A percentile compares a stretch with the other conserved stretches of the same genome.
phyloP scores from a whole-genome alignment of 2,329 filamentous ascomycete genomes.

The Pyrenophora seminiperda region DNA sequence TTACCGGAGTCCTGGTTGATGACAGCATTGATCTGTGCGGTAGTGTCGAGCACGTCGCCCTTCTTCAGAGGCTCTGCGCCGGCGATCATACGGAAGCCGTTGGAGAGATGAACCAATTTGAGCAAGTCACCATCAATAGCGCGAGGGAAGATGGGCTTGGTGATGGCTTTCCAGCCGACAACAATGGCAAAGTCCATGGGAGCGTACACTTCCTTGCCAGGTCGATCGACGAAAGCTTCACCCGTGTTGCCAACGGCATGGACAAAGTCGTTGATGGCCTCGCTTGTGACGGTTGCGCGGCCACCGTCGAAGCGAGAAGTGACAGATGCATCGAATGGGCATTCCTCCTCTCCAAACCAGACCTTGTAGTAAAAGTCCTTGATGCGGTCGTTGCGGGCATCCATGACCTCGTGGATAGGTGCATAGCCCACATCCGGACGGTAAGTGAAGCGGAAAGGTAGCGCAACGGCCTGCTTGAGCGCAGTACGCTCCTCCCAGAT shows the following conservation, averaged over 20 bases:
- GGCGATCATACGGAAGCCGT: conserved; percentile 97
- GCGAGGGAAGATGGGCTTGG: conserved; percentile 97
- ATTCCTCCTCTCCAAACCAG: conserved; percentile 88
- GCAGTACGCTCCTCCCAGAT: conserved; percentile 93
- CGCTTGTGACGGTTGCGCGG: conserved; percentile 80
- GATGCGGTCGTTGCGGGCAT: conserved; percentile 93
- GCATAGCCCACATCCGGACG: conserved; percentile 95
- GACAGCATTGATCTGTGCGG: conserved; percentile 94
- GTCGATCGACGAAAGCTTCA: conserved; percentile 94
- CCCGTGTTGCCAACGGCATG: conserved; percentile 97
- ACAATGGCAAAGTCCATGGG: conserved; percentile 99
- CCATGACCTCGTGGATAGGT: conserved; percentile 97
- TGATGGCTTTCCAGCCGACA: conserved; percentile 99
- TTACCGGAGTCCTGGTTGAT: conserved; percentile 98
- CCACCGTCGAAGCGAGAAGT: conserved; percentile 91
- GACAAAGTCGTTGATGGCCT: conserved; percentile 98
- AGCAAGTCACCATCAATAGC: conserved; percentile 94
- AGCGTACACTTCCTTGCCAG: conserved; percentile 89
- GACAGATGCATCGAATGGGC: conserved; percentile 83
- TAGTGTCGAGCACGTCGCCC: conserved; percentile 89
- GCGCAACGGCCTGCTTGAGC: conserved; percentile 76
- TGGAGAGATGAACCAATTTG: conserved; percentile 95
- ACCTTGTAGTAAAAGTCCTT: conserved; percentile 99
- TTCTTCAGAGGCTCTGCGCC: conserved; percentile 95
- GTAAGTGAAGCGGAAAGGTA: conserved; percentile 89